Conservation (phyloP, 495 filamentous ascomycete species). For the Lindgomyces ingoldianus region DNA sequence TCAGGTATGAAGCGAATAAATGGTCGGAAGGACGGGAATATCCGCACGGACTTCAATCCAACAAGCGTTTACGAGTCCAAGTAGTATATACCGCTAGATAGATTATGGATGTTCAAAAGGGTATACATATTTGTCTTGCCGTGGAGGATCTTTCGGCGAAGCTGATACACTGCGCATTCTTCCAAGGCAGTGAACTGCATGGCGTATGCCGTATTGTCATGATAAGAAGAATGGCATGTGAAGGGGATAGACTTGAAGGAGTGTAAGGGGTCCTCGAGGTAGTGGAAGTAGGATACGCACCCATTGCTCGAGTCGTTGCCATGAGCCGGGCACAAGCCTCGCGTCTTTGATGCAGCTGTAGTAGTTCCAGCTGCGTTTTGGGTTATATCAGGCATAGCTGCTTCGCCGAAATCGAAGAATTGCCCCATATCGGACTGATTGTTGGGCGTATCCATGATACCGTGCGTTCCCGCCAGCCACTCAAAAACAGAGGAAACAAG, state of each 20-base stretch:
- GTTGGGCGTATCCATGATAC: constrained; percentile 29
- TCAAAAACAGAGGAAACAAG: neutral
- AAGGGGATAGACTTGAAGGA: neutral
- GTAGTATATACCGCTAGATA: no score
- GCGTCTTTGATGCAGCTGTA: neutral
- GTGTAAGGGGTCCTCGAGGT: neutral
- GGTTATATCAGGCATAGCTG: constrained; percentile 29
- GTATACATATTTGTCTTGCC: no score
- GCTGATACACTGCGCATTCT: no score
- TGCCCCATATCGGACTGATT: constrained; percentile 34
- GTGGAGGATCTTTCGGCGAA: no score
- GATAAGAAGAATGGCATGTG: neutral
- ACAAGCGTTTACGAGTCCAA: no score
- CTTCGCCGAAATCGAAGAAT: constrained; percentile 41
- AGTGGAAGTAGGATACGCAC: neutral
- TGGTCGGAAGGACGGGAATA: neutral
- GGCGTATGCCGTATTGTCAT: neutral
- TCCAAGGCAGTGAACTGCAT: neutral
- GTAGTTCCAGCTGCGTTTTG: constrained; percentile 9
- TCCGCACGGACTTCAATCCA: no score
- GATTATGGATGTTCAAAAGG: no score
- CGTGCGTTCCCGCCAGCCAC: neutral
- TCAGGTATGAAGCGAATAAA: neutral
- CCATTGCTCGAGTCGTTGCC: constrained; percentile 5
- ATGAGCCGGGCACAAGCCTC: constrained; percentile 21